A percentile compares a stretch with the other conserved stretches of the same genome.
Conservation (phyloP, 257 asterid genomes). For the Avicennia marina region DNA sequence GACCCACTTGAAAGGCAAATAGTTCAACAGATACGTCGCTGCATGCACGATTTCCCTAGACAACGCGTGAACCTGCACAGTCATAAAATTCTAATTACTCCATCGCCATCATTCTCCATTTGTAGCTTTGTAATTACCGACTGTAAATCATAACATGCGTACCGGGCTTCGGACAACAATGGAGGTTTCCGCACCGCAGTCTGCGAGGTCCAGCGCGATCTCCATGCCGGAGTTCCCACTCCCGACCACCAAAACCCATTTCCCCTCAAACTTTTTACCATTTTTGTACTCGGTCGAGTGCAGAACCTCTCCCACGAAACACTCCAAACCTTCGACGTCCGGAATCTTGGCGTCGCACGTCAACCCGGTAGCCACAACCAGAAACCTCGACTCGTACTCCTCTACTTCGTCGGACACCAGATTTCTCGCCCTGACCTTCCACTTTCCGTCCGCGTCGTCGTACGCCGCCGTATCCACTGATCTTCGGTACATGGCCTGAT, state of each 20-base stretch:
- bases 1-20: conserved; percentile 25
- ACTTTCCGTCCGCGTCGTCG: conserved; percentile 25
- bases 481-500: conserved; percentile 30
- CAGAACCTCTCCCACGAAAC: conserved; percentile 47
- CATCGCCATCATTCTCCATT: too few species aligned
- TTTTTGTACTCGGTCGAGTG: conserved; percentile 60
- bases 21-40: conserved; percentile 24
- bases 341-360: conserved; percentile 51
- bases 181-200: conserved; percentile 57
- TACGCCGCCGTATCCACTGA: conserved; percentile 43
- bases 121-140: too few species aligned
- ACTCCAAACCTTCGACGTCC: conserved; percentile 36
- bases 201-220: conserved; percentile 68
- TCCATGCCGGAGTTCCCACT: conserved; percentile 96
- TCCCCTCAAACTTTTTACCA: conserved; percentile 33
- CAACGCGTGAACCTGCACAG: conserved; percentile 49
- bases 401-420: conserved; percentile 22
- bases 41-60: conserved; percentile 35
- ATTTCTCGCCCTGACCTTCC: conserved; percentile 43
- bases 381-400: conserved; percentile 40
- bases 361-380: conserved; percentile 79
- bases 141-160: too few species aligned
- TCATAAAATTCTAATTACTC: too few species aligned
- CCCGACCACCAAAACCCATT: conserved; percentile 67
- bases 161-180: conserved; percentile 78